These are phyloP conservation scores for Combretum micranthum DNA, from an alignment of 345 rosid genomes.

Conservation along the genomic window DNA sequence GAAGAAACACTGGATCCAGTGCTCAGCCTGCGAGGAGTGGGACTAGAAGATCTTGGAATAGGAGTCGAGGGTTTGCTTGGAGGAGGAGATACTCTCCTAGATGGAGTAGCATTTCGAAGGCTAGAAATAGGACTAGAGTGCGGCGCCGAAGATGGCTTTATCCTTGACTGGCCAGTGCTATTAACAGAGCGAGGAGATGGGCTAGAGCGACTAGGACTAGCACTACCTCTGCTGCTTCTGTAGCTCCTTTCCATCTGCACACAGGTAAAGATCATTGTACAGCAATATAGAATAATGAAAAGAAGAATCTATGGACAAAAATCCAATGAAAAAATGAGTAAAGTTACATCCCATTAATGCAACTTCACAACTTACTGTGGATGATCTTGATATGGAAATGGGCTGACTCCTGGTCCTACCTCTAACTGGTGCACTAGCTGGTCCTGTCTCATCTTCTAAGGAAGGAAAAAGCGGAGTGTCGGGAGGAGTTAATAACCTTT, in stretches of 20 bases:
- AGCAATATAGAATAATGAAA: background rate
- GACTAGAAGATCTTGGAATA: conserved; percentile 68
- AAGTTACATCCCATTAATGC: conserved; percentile 10
- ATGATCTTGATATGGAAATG: conserved; percentile 83
- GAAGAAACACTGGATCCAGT: conserved; percentile 42
- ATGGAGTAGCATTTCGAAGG: conserved; percentile 50
- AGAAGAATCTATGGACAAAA: background rate
- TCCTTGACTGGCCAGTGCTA: conserved; percentile 61
- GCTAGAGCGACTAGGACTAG: conserved; percentile 93
- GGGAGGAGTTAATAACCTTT: conserved; percentile 96
- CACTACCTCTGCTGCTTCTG: conserved; percentile 88
- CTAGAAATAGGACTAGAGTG: conserved; percentile 60
- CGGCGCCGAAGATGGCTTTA: conserved; percentile 78
- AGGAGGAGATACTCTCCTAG: conserved; percentile 71
- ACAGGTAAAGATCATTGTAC: conserved; percentile 2
- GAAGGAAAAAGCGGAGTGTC: conserved; percentile 96
- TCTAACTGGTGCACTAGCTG: conserved; percentile 46
- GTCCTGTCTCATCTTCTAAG: conserved; percentile 72
- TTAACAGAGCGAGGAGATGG: conserved; percentile 74
- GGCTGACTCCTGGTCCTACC: conserved; percentile 92
- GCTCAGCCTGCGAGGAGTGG: conserved; percentile 69
- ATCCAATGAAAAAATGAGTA: background rate
- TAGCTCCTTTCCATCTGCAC: conserved; percentile 89
- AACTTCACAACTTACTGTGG: conserved; percentile 53
- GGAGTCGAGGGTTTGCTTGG: conserved; percentile 55